Evolutionary conservation across 202 grass and related monocot species (phyloP).

Genomic region (Digitaria exilis): DNA sequence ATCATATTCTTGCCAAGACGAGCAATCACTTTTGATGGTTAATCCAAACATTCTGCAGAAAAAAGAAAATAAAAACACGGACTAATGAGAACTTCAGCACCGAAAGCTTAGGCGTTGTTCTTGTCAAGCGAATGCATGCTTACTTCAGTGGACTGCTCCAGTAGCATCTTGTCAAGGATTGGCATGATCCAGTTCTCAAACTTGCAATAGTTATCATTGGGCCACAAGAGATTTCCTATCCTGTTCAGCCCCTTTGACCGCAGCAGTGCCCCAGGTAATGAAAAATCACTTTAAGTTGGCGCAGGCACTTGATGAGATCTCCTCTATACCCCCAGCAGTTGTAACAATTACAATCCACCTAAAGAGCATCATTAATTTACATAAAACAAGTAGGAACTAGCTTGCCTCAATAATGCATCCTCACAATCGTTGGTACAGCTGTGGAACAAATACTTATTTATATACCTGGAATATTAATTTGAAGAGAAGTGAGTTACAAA

Average conservation of each 20-base stretch:
- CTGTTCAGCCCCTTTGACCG: slow-evolving; percentile 94
- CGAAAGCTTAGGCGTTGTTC: too few relatives aligned
- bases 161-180: slow-evolving; percentile 78
- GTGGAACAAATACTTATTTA: neutral
- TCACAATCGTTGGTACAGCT: neutral
- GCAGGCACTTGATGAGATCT: slow-evolving; percentile 95
- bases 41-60: slow-evolving; percentile 79
- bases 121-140: neutral
- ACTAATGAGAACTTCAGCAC: too few relatives aligned
- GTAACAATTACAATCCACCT: slow-evolving; percentile 99
- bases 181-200: slow-evolving; percentile 99
- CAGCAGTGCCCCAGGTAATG: slow-evolving; percentile 64
- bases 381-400: neutral
- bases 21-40: slow-evolving; percentile 86
- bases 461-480: neutral
- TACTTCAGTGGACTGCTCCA: slow-evolving; percentile 82
- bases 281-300: slow-evolving; percentile 87
- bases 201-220: slow-evolving; percentile 99
- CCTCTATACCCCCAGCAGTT: slow-evolving; percentile 91
- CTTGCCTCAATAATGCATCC: neutral
- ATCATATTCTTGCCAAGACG: slow-evolving; percentile 95
- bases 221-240: slow-evolving; percentile 89
- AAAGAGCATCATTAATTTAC: neutral
- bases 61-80: neutral
- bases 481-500: neutral